Base-by-base conservation (phyloP, 768 basidiomycete species). In the Tricholoma terreum region DNA sequence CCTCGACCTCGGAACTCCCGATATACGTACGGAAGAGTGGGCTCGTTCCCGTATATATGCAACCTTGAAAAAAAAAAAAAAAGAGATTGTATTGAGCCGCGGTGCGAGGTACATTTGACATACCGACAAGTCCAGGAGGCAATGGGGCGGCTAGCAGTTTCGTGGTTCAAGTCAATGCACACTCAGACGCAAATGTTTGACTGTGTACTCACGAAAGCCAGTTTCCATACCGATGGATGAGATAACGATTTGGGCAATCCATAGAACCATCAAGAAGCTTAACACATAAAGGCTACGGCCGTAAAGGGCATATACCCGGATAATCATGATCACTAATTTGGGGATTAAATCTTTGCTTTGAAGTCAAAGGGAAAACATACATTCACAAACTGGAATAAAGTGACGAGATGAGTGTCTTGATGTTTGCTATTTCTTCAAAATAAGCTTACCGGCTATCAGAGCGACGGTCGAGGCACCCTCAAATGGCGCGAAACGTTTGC, bases 251-350 rank as follows among this genome's bases (percentile, higher is more conserved):
- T 72, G 71, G 1, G 31, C 56, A 0, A 58, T 34, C 70, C 65
- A 70, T 7, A 72, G 50, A 1, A 60, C 22, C 33, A 68, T 42
- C 27, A 72, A 50, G 34, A 65, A 55, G 6, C 21, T 27, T 11
- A 70, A 38, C n/a, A 72, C 40, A 21, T 14, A 45, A 8, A 49
- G 15, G 24, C 57, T 64, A 11, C 67, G 63, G 11, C 61, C 60
- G 49, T 70, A 72, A 7, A 72, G 57, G 4, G 71, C 71, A 58
- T 63, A 71, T 11, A 72, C 63, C 1, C 71, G 67, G 15, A 72
- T 61, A 34, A 72, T 70, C 71, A 72, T 71, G 30, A 71, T 63
- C 27, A 68, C 71, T 72, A 40, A 12, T 24, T 27, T 21, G 4
- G 45, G 21, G 14, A 10, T 54, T 22, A 6, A 14, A 22, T 51